These are phyloP conservation scores for Penicillium hesseltinei DNA, from an alignment of 2,329 filamentous ascomycete genomes.

Conservation along the genomic window DNA sequence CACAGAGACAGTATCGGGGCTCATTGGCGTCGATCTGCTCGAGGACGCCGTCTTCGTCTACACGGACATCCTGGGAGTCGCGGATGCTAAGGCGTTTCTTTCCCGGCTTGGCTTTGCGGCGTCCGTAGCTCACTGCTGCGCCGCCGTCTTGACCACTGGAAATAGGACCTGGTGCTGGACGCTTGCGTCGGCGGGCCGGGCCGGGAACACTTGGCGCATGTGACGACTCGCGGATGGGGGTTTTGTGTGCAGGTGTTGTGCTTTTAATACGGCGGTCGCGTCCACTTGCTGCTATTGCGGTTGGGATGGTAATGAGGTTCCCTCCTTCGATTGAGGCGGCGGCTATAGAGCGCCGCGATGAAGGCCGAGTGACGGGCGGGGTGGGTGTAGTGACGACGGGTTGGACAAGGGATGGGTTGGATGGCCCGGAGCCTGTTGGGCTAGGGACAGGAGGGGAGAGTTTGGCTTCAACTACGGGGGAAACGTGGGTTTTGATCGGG, in stretches of 20 bases:
- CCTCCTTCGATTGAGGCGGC: conserved; percentile 30
- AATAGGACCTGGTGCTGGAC: conserved; percentile 60
- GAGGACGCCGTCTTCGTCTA: conserved; percentile 49
- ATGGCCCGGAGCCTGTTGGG: conserved; percentile 25
- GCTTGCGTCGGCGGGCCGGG: conserved; percentile 52
- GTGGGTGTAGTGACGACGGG: conserved; percentile 26
- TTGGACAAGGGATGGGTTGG: conserved; percentile 21
- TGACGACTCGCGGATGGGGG: conserved; percentile 43
- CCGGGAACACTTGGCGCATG: conserved; percentile 35
- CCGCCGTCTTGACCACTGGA: conserved; percentile 58
- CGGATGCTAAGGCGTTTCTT: conserved; percentile 40
- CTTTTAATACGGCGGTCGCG: conserved; percentile 44
- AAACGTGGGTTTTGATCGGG: conserved; percentile 14
- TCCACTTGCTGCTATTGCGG: conserved; percentile 18
- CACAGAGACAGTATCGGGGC: conserved; percentile 63
- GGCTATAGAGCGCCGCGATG: conserved; percentile 34
- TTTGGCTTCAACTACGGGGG: conserved; percentile 20
- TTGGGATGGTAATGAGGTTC: conserved; percentile 5
- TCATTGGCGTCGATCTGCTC: conserved; percentile 61
- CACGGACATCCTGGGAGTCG: conserved; percentile 45
- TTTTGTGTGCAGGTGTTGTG: conserved; percentile 40
- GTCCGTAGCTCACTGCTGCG: conserved; percentile 61
- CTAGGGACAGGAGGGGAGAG: conserved; percentile 25
- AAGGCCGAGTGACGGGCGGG: conserved; percentile 33
- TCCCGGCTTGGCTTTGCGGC: conserved; percentile 55